Percentiles rank a stretch among this genome's conserved stretches.
Conservation (phyloP, 2,329 filamentous ascomycete genomes). For the Aspergillus spinulosporus region DNA sequence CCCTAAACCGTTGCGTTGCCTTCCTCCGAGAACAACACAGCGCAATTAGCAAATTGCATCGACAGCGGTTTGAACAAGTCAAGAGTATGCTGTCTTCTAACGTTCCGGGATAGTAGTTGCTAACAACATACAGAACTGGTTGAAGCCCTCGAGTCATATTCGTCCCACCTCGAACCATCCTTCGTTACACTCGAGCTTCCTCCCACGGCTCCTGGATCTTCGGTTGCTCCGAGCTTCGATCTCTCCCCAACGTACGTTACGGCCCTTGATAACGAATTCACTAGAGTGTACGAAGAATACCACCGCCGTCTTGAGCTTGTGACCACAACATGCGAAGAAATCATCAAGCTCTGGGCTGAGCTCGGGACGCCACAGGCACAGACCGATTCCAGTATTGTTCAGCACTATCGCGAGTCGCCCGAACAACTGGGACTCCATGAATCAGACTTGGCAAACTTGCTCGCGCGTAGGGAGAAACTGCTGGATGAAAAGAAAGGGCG, state of each 20-base stretch:
- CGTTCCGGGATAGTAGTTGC: constrained; percentile 5
- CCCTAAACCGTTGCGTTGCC: constrained; percentile 76
- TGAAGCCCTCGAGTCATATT: constrained; percentile 91
- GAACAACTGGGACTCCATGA: constrained; percentile 92
- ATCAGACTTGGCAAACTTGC: constrained; percentile 75
- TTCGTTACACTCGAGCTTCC: constrained; percentile 86
- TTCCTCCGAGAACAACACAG: constrained; percentile 81
- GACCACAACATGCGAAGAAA: constrained; percentile 72
- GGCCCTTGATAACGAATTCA: constrained; percentile 85
- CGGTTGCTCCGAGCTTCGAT: constrained; percentile 80
- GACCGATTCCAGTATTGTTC: constrained; percentile 84
- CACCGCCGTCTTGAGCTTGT: constrained; percentile 76
- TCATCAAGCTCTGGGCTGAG: constrained; percentile 94
- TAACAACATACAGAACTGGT: constrained; percentile 70
- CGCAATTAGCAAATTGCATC: constrained; percentile 77
- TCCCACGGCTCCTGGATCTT: constrained; percentile 73
- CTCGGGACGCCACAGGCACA: constrained; percentile 91
- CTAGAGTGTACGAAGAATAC: constrained; percentile 95
- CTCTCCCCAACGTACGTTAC: constrained; percentile 88
- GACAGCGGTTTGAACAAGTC: constrained; percentile 91
- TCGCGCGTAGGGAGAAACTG: constrained; percentile 75
- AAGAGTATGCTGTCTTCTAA: constrained; percentile 64
- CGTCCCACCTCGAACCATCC: constrained; percentile 85
- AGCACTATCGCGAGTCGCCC: constrained; percentile 84
- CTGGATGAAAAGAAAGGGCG: constrained; percentile 83